Base-by-base conservation (phyloP, 2,329 filamentous ascomycete species). In the Mycosphaerella sp. region DNA sequence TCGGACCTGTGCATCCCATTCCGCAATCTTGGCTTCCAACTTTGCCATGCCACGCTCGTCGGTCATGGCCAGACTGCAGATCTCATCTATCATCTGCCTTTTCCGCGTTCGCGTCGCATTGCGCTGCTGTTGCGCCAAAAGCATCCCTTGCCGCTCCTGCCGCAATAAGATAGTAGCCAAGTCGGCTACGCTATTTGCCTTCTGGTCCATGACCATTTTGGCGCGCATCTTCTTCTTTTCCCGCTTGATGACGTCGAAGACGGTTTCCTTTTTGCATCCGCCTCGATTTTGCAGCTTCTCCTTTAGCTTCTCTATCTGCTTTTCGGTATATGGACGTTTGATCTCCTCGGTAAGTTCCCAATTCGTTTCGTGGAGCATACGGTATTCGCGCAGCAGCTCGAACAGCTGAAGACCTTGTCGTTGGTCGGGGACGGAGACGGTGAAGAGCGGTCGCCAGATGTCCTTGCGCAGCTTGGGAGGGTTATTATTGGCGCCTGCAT, bases 401-500 rank as follows among this genome's bases (percentile, higher is more conserved):
- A 77, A 84, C 17, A 79, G 79, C 42, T 76, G 70, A 17, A 82
- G 74, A 50, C 81, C 81, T 57, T 76, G 67, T 46, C 67, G 40
- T 34, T 47, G 39, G 41, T 74, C 69, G 29, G 78, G 75, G 60
- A 85, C 81, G 57, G 77, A 76, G 46, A 84, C 72, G 26, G 77
- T 78, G 65, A 76, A 82, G 66, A 82, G 78, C 0, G 82, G 81
- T 11, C 71, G 72, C 82, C 82, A 85, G 66, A 82, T 73, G 66
- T 85, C 82, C 65, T 79, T 80, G 57, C 82, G 81, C 47, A 85
- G 70, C 6, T 67, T 68, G 40, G 78, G 69, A 29, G 82, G 82
- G 21, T 80, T 74, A 47, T 80, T 80, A 67, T 85, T 83, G 65
- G 84, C 84, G 70, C 82, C 82, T 45, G 82, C 76, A 69, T 79